phyloP scores from a whole-genome alignment of 345 rosid genomes.

The Salix dunnii region DNA sequence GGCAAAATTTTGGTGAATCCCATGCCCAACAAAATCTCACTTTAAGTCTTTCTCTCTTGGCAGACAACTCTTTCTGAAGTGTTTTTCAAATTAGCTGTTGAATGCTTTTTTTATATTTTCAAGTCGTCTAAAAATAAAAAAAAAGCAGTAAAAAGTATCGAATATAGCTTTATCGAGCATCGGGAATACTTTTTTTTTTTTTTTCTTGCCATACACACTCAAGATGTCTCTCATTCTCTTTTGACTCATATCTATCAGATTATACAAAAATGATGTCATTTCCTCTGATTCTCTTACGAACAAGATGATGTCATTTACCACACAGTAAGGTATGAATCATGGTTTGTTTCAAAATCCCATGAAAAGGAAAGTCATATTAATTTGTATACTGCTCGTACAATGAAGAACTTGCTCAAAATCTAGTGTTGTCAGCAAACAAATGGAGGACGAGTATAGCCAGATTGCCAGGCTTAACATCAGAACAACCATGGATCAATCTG shows the following conservation, averaged over 20 bases:
- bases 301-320: not conserved
- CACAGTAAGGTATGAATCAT: not conserved
- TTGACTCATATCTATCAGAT: slow-evolving; percentile 12
- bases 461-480: too few relatives aligned
- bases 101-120: slow-evolving; percentile 3
- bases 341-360: not conserved
- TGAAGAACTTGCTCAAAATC: not conserved
- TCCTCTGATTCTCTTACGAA: not conserved
- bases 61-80: not conserved
- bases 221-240: slow-evolving; percentile 15
- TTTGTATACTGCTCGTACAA: not conserved
- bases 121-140: slow-evolving; percentile 1
- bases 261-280: not conserved
- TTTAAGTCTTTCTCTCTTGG: slow-evolving; percentile 17
- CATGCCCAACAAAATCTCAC: slow-evolving; percentile 15
- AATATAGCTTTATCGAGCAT: slow-evolving; percentile 16
- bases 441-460: too few relatives aligned
- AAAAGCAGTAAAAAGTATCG: not conserved
- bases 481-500: too few relatives aligned
- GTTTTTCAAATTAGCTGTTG: not conserved
- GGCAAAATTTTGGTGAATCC: not conserved
- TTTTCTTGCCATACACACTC: slow-evolving; percentile 6
- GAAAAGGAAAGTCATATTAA: not conserved
- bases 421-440: too few relatives aligned
- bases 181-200: slow-evolving; percentile 5